Evolutionary conservation across 2,329 filamentous ascomycete species (phyloP).

Genomic region (Thelonectria discophora): DNA sequence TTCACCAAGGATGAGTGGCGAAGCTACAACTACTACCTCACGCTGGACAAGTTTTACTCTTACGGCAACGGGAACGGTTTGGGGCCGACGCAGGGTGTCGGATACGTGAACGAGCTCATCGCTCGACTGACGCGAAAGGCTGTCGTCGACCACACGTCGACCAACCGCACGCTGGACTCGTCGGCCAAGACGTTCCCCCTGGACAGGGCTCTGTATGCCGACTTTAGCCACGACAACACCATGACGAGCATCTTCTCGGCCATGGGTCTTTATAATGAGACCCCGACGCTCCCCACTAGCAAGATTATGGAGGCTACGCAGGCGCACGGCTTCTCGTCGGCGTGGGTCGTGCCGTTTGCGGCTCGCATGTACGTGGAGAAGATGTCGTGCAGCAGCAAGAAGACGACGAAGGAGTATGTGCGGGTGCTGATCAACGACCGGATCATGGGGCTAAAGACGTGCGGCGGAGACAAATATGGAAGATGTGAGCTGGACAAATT

Average conservation of each 20-base stretch:
- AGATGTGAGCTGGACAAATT: slow-evolving; percentile 76
- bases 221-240: slow-evolving; percentile 92
- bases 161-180: slow-evolving; percentile 79
- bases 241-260: slow-evolving; percentile 81
- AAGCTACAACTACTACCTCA: slow-evolving; percentile 82
- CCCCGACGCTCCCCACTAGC: slow-evolving; percentile 60
- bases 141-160: slow-evolving; percentile 77
- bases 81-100: slow-evolving; percentile 85
- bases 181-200: slow-evolving; percentile 77
- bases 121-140: slow-evolving; percentile 76
- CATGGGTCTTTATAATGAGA: slow-evolving; percentile 79
- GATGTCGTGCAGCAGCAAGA: slow-evolving; percentile 68
- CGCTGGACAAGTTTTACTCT: slow-evolving; percentile 85
- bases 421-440: slow-evolving; percentile 85
- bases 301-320: slow-evolving; percentile 59
- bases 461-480: slow-evolving; percentile 74
- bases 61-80: slow-evolving; percentile 80
- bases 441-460: slow-evolving; percentile 76
- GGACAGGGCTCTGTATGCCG: slow-evolving; percentile 75
- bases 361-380: slow-evolving; percentile 88
- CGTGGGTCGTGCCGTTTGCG: slow-evolving; percentile 85
- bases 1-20: slow-evolving; percentile 80
- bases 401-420: slow-evolving; percentile 72
- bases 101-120: slow-evolving; percentile 87
- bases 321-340: slow-evolving; percentile 75